phyloP scores from a whole-genome alignment of 2,329 filamentous ascomycete genomes.

The Furcasterigmium furcatum region DNA sequence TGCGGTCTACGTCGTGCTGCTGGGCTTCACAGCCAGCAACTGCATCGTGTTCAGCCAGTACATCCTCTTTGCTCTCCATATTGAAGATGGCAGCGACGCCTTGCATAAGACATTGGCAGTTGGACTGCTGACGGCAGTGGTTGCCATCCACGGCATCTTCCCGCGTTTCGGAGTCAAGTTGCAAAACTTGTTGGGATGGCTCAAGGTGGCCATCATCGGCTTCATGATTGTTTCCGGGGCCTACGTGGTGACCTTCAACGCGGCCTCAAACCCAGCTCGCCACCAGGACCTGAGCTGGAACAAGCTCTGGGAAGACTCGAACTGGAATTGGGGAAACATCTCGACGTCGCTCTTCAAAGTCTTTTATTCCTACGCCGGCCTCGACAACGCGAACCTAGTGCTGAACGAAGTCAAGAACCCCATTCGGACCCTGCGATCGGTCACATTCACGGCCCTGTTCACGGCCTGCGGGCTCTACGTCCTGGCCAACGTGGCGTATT shows the following conservation, averaged over 20 bases:
- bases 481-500: conserved; percentile 61
- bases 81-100: conserved; percentile 45
- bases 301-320: conserved; percentile 58
- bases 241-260: conserved; percentile 51
- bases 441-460: conserved; percentile 54
- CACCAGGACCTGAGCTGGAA: conserved; percentile 37
- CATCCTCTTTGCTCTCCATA: conserved; percentile 53
- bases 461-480: conserved; percentile 63
- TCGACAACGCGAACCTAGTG: conserved; percentile 67
- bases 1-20: conserved; percentile 58
- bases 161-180: conserved; percentile 54
- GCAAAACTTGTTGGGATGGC: conserved; percentile 60
- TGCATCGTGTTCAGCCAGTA: conserved; percentile 69
- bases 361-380: conserved; percentile 65
- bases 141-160: conserved; percentile 56
- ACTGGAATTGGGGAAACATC: conserved; percentile 67
- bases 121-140: conserved; percentile 52
- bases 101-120: conserved; percentile 54
- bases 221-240: conserved; percentile 61
- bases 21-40: conserved; percentile 68
- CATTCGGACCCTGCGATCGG: conserved; percentile 60
- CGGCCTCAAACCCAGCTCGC: conserved; percentile 7
- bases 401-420: conserved; percentile 70
- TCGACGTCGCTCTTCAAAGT: conserved; percentile 67
- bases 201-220: conserved; percentile 57